Evolutionary conservation across 2,329 filamentous ascomycete species (phyloP), one percentile per base, ranked within the genome.

Genomic region (Phyllachora maydis): DNA sequence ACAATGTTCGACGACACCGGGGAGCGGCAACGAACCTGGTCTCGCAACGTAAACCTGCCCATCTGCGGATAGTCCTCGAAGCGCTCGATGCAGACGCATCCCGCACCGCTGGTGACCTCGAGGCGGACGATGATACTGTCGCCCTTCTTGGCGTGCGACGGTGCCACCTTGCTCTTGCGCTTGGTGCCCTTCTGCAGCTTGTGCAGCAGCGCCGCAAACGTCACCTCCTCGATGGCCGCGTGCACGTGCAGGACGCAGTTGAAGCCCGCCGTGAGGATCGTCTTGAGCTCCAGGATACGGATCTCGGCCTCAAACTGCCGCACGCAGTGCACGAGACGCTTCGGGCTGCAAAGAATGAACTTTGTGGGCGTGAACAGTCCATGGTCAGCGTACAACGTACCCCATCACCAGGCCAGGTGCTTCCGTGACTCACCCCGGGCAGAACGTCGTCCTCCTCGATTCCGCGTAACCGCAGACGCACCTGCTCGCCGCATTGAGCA

Each of bases 241-340:
- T 98, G 88, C 12, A 98, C 79, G 54, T 98, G 88, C 35, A 98
- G 59, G 19, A 98, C 90, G 42, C 88, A 98, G 56, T 93, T 93
- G 58, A 92, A 98, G 24, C 88, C 88, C 11, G 85, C 81, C 6
- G 76, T 78, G 18, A 98, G 61, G 42, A 98, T 98, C 39, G 59
- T 82, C 66, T 91, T 93, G 33, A 98, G 59, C 34, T 98, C 88
- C 24, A 98, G 59, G 33, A 98, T 82, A 29, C 81, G 73, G 42
- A 98, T 92, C 54, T 98, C 90, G 3, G 88, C 90, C 53, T 98
- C 90, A 37, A 98, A 98, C 23, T 72, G 59, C 24, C 62, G 54
- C 18, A 98, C 90, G 40, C 72, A 85, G 56, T 98, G 81, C 12
- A 95, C 88, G 16, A 88, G 66, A 35, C 88, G 73, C 59, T 90